Base-by-base conservation (phyloP, 495 filamentous ascomycete species). In the Paragyromitra xinjiangensis region DNA sequence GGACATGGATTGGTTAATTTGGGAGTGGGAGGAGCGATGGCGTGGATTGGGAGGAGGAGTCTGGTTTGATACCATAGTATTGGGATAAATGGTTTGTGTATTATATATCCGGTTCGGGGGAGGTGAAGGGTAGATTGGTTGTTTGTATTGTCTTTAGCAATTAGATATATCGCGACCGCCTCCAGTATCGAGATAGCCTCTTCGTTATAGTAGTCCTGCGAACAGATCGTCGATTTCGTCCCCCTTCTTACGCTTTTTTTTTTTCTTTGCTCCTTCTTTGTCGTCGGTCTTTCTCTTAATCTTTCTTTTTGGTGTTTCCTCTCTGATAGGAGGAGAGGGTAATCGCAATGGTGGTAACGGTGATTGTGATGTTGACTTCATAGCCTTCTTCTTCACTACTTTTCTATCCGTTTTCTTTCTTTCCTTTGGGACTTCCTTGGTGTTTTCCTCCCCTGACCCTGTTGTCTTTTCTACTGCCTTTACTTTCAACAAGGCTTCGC, bases 1-100 rank as follows among this genome's bases (percentile, higher is more conserved):
- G 91, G 91, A 83, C 94, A 99, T 88, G 81, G 94, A 66, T 83
- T 85, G 61, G 86, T 94, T 53, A 93, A 93, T 83, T 73, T 92
- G 22, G 86, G 84, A 8, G 78, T 90, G 53, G 87, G 88, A 12
- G 84, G 88, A 76, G 40, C 89, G 79, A 80, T 92, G 75, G 89
- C 85, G 78, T 87, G 87, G 87, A 71, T 86, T 55, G 87, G 88
- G 48, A 80, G 58, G 61, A 71, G 58, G 69, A 79, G 61, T 62
- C 58, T 69, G n/a, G 8, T 26, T 71, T 56, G 51, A 55, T 50
- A 63, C 55, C n/a, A 80, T 44, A 66, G 40, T 69, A 11, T 75
- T 55, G 24, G 22, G 70, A 71, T 62, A 45, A 22, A 59, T 29
- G n/a, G 29, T n/a, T 6, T 11, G 37, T 37, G 29, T 70, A 50